Base-by-base conservation (phyloP, 495 filamentous ascomycete genomes). In the Aspergillus nanangensis region DNA sequence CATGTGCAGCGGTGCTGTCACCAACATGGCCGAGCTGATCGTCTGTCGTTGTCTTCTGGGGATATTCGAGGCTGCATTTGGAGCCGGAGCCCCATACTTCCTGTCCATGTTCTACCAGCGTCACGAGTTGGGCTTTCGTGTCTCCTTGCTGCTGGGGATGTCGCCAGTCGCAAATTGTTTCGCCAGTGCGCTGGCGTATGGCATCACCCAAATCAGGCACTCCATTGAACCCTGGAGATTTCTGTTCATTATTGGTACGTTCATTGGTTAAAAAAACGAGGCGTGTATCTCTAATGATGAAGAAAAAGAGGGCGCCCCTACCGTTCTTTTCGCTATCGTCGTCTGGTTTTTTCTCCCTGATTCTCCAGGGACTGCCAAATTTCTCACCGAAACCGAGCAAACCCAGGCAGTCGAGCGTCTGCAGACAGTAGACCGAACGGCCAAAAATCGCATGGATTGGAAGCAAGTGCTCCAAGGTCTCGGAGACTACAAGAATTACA, bases 71-170 rank as follows among this genome's bases (percentile, higher is more conserved):
- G 50, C 66, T 18, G 79, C 71, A 1, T 88, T 76, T 50, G 80
- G 74, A 5, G 79, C 80, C 17, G 69, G 69, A 8, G 68, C 86
- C 3, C 83, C 85, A 1, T 88, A 80, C 46, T 71, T 87, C 1
- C 72, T 91, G 0, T 83, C 78, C 0, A 82, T 88, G 55, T 91
- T 90, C 69, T 92, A 90, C 53, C 74, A 81, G 24, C 66, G 87
- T 13, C 69, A 80, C 19, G 86, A 89, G 55, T 54, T 90, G 0
- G 87, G 86, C 0, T 60, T 88, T 17, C 71, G 87, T 0, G 72
- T 77, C 38, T 85, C 84, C 14, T 57, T 90, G 21, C 84, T 87
- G 51, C 58, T 90, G 3, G 78, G 79, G 3, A 83, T 83, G 19
- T 84, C 85, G 2, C 86, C 87, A 1, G 61, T 90, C 5, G 87